Conservation (phyloP, 768 basidiomycete species). For the Lactarius pseudohatsudake region DNA sequence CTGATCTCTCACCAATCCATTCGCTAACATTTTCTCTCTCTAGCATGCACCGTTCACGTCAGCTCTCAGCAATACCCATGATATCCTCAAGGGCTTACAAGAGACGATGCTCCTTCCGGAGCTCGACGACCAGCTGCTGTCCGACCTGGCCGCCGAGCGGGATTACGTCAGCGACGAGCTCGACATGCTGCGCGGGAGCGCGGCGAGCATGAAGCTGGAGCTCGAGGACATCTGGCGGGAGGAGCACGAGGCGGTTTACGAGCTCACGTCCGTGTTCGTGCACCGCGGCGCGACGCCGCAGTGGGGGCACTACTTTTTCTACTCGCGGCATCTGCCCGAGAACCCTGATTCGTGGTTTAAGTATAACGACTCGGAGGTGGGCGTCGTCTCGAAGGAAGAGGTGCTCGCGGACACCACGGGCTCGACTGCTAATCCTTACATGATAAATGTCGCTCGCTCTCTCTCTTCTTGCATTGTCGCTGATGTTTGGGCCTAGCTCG, state of each 20-base stretch:
- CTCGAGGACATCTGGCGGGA: slow-evolving; percentile 76
- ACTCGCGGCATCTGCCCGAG: slow-evolving; percentile 82
- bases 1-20: neutral
- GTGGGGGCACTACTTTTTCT: slow-evolving; percentile 96
- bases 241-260: slow-evolving; percentile 68
- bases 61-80: slow-evolving; percentile 54
- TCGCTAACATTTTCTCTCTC: neutral
- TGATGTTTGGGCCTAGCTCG: slow-evolving; percentile 39
- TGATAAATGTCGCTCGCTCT: slow-evolving; percentile 44
- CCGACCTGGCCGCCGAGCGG: slow-evolving; percentile 54
- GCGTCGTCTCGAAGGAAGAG: slow-evolving; percentile 73
- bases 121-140: slow-evolving; percentile 60
- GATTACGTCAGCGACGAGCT: slow-evolving; percentile 55
- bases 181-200: slow-evolving; percentile 49
- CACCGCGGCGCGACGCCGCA: slow-evolving; percentile 87
- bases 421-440: slow-evolving; percentile 85
- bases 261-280: slow-evolving; percentile 92
- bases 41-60: slow-evolving; percentile 63
- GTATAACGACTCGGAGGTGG: slow-evolving; percentile 91
- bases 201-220: slow-evolving; percentile 58
- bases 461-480: neutral
- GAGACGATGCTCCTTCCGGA: slow-evolving; percentile 45
- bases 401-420: slow-evolving; percentile 90
- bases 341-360: slow-evolving; percentile 89
- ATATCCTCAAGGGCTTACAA: slow-evolving; percentile 55